These are phyloP conservation scores for Cytospora piceae DNA, from an alignment of 2,329 filamentous ascomycete species.

Conservation along the genomic window DNA sequence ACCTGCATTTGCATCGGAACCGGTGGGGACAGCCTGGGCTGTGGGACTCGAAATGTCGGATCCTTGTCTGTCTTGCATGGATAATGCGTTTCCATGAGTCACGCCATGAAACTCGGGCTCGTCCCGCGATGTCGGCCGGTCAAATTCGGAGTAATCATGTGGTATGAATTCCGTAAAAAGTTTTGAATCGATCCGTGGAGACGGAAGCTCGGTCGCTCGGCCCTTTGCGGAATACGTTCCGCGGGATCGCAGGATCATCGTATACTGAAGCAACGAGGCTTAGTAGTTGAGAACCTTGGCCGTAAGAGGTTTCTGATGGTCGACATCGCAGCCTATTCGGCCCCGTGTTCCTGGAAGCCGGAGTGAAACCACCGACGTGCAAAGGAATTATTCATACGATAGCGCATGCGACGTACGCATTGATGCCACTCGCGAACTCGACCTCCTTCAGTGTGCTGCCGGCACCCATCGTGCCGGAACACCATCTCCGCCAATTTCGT, in stretches of 20 bases:
- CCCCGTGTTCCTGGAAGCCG: neutral
- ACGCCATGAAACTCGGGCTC: slow-evolving; percentile 9
- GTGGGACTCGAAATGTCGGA: slow-evolving; percentile 22
- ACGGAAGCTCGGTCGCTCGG: neutral
- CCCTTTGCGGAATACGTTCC: slow-evolving; percentile 6
- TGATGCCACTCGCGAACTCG: neutral
- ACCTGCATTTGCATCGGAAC: slow-evolving; percentile 22
- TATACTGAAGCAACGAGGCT: neutral
- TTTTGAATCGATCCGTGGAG: slow-evolving; percentile 2
- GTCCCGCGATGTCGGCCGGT: slow-evolving; percentile 25
- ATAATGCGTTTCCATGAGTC: slow-evolving; percentile 29
- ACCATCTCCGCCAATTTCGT: slow-evolving; percentile 61
- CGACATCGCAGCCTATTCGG: neutral
- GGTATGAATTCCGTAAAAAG: slow-evolving; percentile 9
- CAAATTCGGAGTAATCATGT: neutral
- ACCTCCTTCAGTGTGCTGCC: slow-evolving; percentile 17
- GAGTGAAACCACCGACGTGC: neutral
- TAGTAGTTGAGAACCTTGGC: too few species aligned
- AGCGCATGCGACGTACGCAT: slow-evolving; percentile 1
- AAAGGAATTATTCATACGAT: neutral
- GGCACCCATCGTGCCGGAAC: slow-evolving; percentile 62
- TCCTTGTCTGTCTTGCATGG: slow-evolving; percentile 26
- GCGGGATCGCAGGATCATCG: neutral
- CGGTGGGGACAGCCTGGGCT: slow-evolving; percentile 23
- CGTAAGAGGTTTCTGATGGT: neutral